Percentiles rank a stretch among this genome's conserved stretches.
These are phyloP conservation scores for Sanghuangporus baumii DNA, from an alignment of 1,284 basidiomycete species.

Conservation along the genomic window DNA sequence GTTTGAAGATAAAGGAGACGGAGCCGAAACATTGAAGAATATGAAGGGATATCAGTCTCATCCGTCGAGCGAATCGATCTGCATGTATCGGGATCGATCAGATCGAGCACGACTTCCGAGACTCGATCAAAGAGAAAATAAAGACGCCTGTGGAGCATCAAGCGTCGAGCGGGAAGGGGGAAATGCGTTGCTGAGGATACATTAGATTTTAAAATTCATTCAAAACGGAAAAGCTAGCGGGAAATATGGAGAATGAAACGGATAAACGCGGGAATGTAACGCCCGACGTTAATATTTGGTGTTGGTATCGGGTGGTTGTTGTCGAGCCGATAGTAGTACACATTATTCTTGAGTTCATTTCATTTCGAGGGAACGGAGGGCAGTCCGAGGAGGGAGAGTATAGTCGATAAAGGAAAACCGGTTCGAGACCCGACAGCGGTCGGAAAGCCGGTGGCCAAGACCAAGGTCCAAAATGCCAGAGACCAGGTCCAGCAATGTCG, in stretches of 20 bases:
- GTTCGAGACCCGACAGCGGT: not conserved
- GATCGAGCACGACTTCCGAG: not conserved
- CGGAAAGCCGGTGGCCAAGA: not conserved
- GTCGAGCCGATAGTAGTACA: not conserved
- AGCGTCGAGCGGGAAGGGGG: not conserved
- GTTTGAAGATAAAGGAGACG: not conserved
- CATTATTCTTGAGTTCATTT: not conserved
- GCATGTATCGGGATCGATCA: not conserved
- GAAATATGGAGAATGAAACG: not conserved
- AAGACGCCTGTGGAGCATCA: not conserved
- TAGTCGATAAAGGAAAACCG: not conserved
- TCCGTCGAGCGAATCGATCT: not conserved
- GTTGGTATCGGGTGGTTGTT: not conserved
- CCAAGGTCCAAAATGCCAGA: not conserved
- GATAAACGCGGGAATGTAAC: not conserved
- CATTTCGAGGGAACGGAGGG: not conserved
- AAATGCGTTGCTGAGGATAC: not conserved
- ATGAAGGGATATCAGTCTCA: not conserved
- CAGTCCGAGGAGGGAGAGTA: not conserved
- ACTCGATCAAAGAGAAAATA: not conserved
- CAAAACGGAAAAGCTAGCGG: not conserved
- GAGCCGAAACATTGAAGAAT: not conserved
- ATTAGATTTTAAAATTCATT: not conserved
- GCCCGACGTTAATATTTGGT: not conserved
- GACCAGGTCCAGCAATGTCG: not conserved